Conservation (phyloP, 2,329 filamentous ascomycete species). For the Hymenoscyphus repandus region DNA sequence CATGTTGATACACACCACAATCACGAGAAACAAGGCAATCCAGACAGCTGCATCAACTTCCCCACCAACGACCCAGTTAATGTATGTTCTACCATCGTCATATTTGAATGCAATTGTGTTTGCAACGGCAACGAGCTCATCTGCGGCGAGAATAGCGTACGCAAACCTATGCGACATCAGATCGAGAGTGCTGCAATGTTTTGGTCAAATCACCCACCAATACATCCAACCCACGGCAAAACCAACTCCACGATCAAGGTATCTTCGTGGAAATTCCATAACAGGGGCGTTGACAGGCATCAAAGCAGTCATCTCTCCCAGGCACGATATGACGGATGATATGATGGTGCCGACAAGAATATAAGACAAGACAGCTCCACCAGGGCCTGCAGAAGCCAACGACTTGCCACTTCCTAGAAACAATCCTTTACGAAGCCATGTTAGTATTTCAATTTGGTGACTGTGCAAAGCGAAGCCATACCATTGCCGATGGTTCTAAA, state of each 20-base stretch:
- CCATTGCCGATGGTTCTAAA: constrained; percentile 38
- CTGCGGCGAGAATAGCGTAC: constrained; percentile 33
- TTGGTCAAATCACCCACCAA: background rate
- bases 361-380: constrained; percentile 37
- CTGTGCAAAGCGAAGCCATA: constrained; percentile 11
- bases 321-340: constrained; percentile 38
- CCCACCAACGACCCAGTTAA: constrained; percentile 32
- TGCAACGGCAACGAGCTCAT: constrained; percentile 34
- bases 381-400: constrained; percentile 37
- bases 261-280: constrained; percentile 36
- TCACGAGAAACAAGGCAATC: constrained; percentile 34
- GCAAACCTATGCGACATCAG: constrained; percentile 31
- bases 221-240: constrained; percentile 38
- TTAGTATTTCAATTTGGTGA: background rate
- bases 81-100: constrained; percentile 32
- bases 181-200: too few species aligned
- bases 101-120: constrained; percentile 35
- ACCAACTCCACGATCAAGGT: constrained; percentile 34
- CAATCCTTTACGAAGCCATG: constrained; percentile 26
- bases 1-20: constrained; percentile 34
- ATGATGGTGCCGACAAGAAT: constrained; percentile 40
- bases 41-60: constrained; percentile 35
- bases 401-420: constrained; percentile 38
- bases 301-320: constrained; percentile 37
- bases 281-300: constrained; percentile 37